Evolutionary conservation across 2,329 filamentous ascomycete genomes (phyloP).

Genomic region (Penicillium freii): DNA sequence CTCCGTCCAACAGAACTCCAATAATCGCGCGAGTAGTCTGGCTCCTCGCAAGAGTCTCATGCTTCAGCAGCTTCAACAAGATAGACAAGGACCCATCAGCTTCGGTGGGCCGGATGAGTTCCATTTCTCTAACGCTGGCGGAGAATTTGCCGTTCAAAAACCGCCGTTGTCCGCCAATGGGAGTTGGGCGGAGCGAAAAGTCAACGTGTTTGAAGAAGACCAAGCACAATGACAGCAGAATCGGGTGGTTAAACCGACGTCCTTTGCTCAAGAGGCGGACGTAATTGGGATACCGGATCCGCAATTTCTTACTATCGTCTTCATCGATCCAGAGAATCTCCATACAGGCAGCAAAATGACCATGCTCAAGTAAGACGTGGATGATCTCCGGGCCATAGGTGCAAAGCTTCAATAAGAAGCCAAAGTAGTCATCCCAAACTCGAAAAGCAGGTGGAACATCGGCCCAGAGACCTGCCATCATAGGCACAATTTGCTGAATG

Average conservation of each 20-base stretch:
- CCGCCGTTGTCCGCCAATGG: conserved; percentile 26
- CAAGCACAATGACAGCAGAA: conserved; percentile 44
- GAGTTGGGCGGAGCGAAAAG: conserved; percentile 30
- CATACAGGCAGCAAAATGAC: conserved; percentile 60
- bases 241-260: conserved; percentile 44
- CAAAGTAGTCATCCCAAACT: conserved; percentile 76
- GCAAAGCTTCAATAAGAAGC: conserved; percentile 65
- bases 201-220: conserved; percentile 41
- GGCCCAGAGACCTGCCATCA: conserved; percentile 60
- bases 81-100: conserved; percentile 35
- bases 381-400: conserved; percentile 60
- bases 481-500: conserved; percentile 39
- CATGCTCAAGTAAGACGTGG: conserved; percentile 57
- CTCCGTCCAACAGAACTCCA: conserved; percentile 54
- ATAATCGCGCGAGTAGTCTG: conserved; percentile 57
- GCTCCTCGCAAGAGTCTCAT: conserved; percentile 54
- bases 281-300: conserved; percentile 53
- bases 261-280: conserved; percentile 46
- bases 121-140: conserved; percentile 35
- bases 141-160: conserved; percentile 32
- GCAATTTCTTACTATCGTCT: conserved; percentile 49
- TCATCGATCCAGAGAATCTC: conserved; percentile 62
- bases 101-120: conserved; percentile 36
- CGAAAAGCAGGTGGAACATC: conserved; percentile 61
- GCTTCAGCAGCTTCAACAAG: conserved; percentile 63